Percentiles rank a stretch among this genome's conserved stretches.
phyloP scores from a whole-genome alignment of 23 red algal species.

The Chondrus crispus region DNA sequence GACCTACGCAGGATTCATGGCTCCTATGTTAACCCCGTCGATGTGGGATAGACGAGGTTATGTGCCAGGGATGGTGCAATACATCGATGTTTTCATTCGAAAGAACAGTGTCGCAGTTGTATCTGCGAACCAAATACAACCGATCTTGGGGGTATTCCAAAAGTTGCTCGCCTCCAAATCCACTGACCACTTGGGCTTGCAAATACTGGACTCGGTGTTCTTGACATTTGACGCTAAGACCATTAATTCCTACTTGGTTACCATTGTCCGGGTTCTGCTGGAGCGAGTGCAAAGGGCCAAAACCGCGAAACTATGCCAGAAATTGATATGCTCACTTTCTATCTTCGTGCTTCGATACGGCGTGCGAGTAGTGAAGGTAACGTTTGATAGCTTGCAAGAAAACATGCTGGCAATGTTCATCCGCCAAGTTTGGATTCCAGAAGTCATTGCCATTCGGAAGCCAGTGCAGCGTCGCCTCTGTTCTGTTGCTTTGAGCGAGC shows the following conservation, averaged over 20 bases:
- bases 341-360: constrained; percentile 71
- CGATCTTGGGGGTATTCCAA: constrained; percentile 87
- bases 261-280: constrained; percentile 80
- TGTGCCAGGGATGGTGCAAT: constrained; percentile 91
- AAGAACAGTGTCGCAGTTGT: constrained; percentile 27
- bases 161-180: constrained; percentile 86
- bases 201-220: constrained; percentile 66
- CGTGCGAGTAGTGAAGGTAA: constrained; percentile 26
- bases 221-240: constrained; percentile 33
- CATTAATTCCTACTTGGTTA: constrained; percentile 16
- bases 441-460: constrained; percentile 35
- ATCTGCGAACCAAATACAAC: constrained; percentile 55
- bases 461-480: constrained; percentile 48
- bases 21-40: constrained; percentile 64
- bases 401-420: constrained; percentile 73
- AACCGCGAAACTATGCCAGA: constrained; percentile 69
- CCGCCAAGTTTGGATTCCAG: constrained; percentile 78
- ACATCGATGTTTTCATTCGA: constrained; percentile 57
- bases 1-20: constrained; percentile 65
- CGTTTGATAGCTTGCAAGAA: constrained; percentile 65
- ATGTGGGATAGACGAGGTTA: constrained; percentile 92
- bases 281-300: constrained; percentile 73
- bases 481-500: constrained; percentile 43
- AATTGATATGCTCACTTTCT: constrained; percentile 70
- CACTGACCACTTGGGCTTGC: constrained; percentile 83